Conservation (phyloP, 169 alveolate species). For the Plasmodium falciparum region DNA sequence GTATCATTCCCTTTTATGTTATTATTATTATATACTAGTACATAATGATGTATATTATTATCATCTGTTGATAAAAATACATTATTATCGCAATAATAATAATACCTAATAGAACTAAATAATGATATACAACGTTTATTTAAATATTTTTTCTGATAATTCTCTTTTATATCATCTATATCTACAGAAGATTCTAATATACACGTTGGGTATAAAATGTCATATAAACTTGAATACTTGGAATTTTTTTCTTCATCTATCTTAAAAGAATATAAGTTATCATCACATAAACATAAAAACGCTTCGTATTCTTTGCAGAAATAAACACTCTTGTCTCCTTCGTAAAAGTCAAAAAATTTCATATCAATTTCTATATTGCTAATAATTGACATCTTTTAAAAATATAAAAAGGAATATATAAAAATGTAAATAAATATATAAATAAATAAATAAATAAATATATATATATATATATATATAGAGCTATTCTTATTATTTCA, state of each 20-base stretch:
- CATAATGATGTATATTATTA: conserved; percentile 54
- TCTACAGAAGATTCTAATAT: conserved; percentile 52
- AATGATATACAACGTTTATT: conserved; percentile 57
- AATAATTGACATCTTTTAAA: conserved; percentile 32
- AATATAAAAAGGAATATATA: conserved; percentile 19
- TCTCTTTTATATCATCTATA: conserved; percentile 67
- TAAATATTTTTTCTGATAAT: conserved; percentile 45
- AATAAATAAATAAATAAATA: background rate
- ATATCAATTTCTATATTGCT: conserved; percentile 45
- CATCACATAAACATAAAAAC: conserved; percentile 49
- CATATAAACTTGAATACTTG: background rate
- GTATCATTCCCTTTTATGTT: too few relatives aligned
- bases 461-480: background rate
- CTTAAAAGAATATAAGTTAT: conserved; percentile 47
- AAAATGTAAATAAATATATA: conserved; percentile 1
- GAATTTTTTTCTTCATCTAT: conserved; percentile 4
- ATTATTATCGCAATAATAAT: conserved; percentile 21
- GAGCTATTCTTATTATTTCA: background rate
- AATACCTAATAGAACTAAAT: conserved; percentile 36
- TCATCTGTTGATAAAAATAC: conserved; percentile 68
- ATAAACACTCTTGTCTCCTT: conserved; percentile 45
- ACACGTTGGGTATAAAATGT: conserved; percentile 46
- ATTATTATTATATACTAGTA: conserved; percentile 9
- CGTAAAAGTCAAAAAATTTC: conserved; percentile 67
- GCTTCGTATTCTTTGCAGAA: conserved; percentile 37